Evolutionary conservation across 2,329 filamentous ascomycete species (phyloP), one percentile per base, ranked within the genome.

Genomic region (Paradendryphiella salina): DNA sequence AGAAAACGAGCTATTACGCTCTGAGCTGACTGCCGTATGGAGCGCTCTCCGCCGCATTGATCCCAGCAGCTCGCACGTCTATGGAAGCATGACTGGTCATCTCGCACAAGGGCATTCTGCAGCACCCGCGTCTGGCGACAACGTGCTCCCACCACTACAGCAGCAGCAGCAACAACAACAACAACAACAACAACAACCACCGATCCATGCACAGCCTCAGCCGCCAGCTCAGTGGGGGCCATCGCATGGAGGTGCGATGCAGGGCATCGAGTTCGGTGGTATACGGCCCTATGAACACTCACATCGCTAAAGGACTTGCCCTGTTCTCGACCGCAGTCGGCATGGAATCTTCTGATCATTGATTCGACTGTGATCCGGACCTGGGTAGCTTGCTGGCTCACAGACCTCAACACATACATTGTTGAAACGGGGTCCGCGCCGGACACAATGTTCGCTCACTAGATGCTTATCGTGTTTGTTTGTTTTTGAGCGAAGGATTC

Each of bases 201-300:
- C 23, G 23, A 26, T 26, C 6, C 23, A 26, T 26, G 23, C 63
- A 23, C 61, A 67, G 39, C 56, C 66, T 18, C 66, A 75, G 31
- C 74, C 64, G 23, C 56, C 66, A 31, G 49, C 63, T n/a, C 64
- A 73, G 44, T 74, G 70, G 63, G 59, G 55, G 59, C 72, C 20
- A 58, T 71, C 9, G 64, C 68, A 48, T 41, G 32, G 37, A 9
- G 34, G 33, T 11, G 73, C 76, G 1, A 80, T 80, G 78, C 77
- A 79, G 63, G 78, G 78, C 15, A 76, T 80, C 13, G 78, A 79
- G 53, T 80, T 75, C 77, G 39, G 66, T 32, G 68, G 68, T 17
- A 64, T 67, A 35, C 64, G 70, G 18, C 62, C 66, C 8, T 74
- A 73, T 39, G 69, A 73, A 46, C 70, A 71, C 43, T 55, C 64